Conservation (phyloP, 768 basidiomycete species). For the Podaxis sp. region DNA sequence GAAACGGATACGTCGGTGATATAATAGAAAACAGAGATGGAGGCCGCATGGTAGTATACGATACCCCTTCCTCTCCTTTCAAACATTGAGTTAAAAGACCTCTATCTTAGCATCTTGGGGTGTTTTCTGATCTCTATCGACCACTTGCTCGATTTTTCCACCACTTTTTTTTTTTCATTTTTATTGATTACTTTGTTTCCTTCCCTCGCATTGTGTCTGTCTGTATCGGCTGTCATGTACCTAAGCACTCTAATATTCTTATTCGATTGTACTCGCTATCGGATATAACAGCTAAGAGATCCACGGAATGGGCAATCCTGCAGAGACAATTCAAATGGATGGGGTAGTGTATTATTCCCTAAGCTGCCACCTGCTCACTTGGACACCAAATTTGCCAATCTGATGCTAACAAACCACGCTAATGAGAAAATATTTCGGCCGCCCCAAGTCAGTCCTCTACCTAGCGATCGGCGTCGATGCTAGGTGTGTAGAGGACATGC, state of each 20-base stretch:
- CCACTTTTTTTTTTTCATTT: background rate
- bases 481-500: conserved; percentile 28
- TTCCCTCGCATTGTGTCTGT: background rate
- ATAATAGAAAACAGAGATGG: background rate
- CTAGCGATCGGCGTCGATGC: too few relatives aligned
- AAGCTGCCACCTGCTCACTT: too few relatives aligned
- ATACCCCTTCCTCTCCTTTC: background rate
- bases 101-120: too few relatives aligned
- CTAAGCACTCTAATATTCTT: conserved; percentile 1
- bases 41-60: background rate
- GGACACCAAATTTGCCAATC: too few relatives aligned
- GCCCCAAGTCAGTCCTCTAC: too few relatives aligned
- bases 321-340: too few relatives aligned
- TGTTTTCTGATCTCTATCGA: background rate
- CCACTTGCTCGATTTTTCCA: background rate
- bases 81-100: background rate
- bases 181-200: background rate
- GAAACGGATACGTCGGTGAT: conserved; percentile 16
- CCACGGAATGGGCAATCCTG: too few relatives aligned
- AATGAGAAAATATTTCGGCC: too few relatives aligned
- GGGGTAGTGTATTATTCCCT: too few relatives aligned
- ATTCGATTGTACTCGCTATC: background rate
- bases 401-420: too few relatives aligned
- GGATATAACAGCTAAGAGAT: background rate
- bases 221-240: background rate